Evolutionary conservation across 768 basidiomycete genomes (phyloP), one percentile per base, ranked within the genome.

Genomic region (Phlebiopsis gigantea): DNA sequence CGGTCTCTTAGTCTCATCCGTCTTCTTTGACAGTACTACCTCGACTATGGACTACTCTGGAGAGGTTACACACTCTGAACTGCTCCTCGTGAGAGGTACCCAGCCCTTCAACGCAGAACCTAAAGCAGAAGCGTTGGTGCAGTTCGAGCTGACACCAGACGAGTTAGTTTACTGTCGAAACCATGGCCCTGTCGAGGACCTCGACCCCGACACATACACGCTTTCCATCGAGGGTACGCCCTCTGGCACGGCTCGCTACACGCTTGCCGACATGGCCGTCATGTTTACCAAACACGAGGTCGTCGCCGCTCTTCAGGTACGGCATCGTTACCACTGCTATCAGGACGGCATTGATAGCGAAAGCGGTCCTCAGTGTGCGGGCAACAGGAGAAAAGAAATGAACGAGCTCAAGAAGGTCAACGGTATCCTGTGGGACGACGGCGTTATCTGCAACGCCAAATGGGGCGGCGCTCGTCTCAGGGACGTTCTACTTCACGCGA

Each of bases 81-180:
- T 74, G 9, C 74, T 84, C 26, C 60, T 71, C 46, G 67, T 82
- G 9, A 77, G 79, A 59, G 60, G 74, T 63, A 14, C 72, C 5
- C 63, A 77, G 7, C 88, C 87, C 2, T 83, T 81, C 72, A 90
- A 90, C 64, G 87, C 87, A 17, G 88, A 91, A 60, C 83, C 88
- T 0, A 70, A 75, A 1, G 76, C 77, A 5, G 67, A 75, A 34
- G 75, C 77, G 17, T 75, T 90, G 12, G 77, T 82, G 19, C 79
- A 84, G 61, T 83, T 83, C 63, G 65, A 76, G 5, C 57, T 80
- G 56, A 89, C 88, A 0, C 87, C 87, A 0, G 77, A 79, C 52
- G 78, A 79, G 45, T 73, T 85, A n/a, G 74, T 84, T 9, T 91
- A 87, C 63, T 82, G 81, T 57, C 81, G 88, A 30, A 90, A 90